These are phyloP conservation scores for Nematocida ausubeli DNA, from an alignment of 371 early-diverging fungal genomes.

Conservation along the genomic window DNA sequence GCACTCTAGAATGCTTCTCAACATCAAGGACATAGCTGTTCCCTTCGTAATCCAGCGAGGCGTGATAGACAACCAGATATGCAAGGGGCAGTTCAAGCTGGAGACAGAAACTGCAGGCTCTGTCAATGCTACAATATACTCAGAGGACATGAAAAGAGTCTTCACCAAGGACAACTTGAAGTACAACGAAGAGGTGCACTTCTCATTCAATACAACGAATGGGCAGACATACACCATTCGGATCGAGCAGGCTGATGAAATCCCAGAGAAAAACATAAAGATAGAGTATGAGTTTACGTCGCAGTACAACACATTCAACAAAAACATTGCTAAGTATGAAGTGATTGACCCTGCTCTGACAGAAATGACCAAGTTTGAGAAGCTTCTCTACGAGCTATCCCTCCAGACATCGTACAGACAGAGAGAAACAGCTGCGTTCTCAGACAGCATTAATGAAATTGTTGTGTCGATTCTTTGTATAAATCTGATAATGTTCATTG, in stretches of 20 bases:
- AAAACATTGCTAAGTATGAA: slow-evolving; percentile 62
- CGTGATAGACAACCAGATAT: slow-evolving; percentile 62
- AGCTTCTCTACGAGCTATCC: slow-evolving; percentile 61
- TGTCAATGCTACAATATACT: slow-evolving; percentile 43
- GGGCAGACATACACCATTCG: slow-evolving; percentile 56
- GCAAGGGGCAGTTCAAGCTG: slow-evolving; percentile 59
- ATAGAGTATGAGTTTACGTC: slow-evolving; percentile 40
- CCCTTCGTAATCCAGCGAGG: slow-evolving; percentile 37
- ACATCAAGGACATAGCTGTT: slow-evolving; percentile 10
- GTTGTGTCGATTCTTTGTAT: slow-evolving; percentile 61
- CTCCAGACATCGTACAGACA: slow-evolving; percentile 49
- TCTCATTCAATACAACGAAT: slow-evolving; percentile 62
- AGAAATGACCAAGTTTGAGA: slow-evolving; percentile 61
- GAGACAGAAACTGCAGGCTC: slow-evolving; percentile 19
- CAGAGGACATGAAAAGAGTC: slow-evolving; percentile 56
- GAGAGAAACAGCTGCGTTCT: slow-evolving; percentile 50
- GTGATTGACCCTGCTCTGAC: slow-evolving; percentile 65
- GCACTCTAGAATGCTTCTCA: slow-evolving; percentile 18
- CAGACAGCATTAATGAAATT: slow-evolving; percentile 58
- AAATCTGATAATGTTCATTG: slow-evolving; percentile 59
- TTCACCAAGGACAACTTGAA: slow-evolving; percentile 46
- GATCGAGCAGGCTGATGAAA: slow-evolving; percentile 32
- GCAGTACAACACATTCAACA: slow-evolving; percentile 68
- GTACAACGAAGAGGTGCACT: slow-evolving; percentile 51
- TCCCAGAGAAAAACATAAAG: slow-evolving; percentile 53